Conservation (phyloP, 1,139 yeast species). For the Diutina catenulata region DNA sequence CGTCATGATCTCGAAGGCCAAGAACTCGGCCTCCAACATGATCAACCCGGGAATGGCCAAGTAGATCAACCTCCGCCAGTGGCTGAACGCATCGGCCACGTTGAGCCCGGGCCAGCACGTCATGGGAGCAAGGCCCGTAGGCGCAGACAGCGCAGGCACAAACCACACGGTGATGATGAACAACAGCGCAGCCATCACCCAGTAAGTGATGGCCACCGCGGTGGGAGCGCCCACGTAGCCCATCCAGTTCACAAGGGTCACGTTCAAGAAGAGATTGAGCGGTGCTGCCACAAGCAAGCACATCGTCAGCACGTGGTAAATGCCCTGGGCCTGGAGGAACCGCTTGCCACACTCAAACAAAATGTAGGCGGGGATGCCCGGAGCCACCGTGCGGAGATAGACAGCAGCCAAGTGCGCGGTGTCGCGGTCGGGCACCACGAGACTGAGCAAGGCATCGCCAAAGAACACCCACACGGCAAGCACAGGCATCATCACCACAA, state of each 20-base stretch:
- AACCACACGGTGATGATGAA: constrained; percentile 16
- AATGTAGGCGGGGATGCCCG: constrained; percentile 47
- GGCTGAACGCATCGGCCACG: constrained; percentile 19
- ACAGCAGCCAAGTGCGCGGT: constrained; percentile 42
- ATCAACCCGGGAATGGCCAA: constrained; percentile 64
- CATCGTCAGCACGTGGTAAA: constrained; percentile 40
- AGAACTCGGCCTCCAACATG: constrained; percentile 64
- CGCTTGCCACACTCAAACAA: constrained; percentile 43
- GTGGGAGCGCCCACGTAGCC: constrained; percentile 49
- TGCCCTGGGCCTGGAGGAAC: constrained; percentile 42
- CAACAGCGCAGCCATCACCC: constrained; percentile 43
- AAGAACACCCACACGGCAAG: constrained; percentile 37
- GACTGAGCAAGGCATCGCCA: constrained; percentile 25
- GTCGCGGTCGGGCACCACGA: constrained; percentile 31
- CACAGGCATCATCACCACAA: constrained; percentile 37
- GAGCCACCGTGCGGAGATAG: constrained; percentile 37
- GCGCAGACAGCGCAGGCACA: constrained; percentile 28
- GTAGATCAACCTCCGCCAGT: constrained; percentile 45
- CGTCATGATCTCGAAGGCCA: constrained; percentile 65
- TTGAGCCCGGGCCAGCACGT: constrained; percentile 29
- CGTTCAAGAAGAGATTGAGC: constrained; percentile 38
- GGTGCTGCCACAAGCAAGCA: constrained; percentile 43
- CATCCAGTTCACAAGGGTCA: constrained; percentile 26
- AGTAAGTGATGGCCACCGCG: constrained; percentile 45
- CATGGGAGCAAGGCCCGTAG: constrained; percentile 22